Conservation (phyloP, 257 asterid species). For the Lycium barbarum region DNA sequence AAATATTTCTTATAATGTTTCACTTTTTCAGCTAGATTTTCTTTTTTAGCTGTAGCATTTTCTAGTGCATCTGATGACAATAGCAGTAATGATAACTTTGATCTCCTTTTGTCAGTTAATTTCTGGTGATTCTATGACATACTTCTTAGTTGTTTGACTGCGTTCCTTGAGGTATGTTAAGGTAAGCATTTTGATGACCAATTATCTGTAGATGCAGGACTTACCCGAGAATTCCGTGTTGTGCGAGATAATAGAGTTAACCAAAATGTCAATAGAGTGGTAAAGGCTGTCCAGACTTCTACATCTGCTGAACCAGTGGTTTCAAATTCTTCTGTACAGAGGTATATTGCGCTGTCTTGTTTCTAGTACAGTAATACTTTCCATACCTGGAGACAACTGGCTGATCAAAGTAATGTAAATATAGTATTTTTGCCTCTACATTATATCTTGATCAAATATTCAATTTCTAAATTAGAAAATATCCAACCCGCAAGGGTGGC, state of each 20-base stretch:
- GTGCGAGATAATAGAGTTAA: conserved; percentile 88
- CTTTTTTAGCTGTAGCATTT: neutral
- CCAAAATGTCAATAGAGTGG: conserved; percentile 57
- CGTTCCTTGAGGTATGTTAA: neutral
- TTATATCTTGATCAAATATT: conserved; percentile 6
- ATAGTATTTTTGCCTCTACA: neutral
- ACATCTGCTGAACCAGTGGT: conserved; percentile 50
- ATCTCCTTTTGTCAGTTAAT: neutral
- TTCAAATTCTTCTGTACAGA: conserved; percentile 45
- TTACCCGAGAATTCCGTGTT: conserved; percentile 78
- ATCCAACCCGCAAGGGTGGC: too few species aligned
- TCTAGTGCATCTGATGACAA: neutral
- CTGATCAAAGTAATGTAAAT: neutral
- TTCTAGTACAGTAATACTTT: neutral
- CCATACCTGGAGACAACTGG: neutral
- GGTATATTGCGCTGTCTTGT: conserved; percentile 44
- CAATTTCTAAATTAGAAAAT: too few species aligned
- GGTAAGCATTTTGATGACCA: neutral
- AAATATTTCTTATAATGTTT: neutral
- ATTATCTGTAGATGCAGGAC: conserved; percentile 61
- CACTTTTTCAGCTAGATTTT: conserved; percentile 5
- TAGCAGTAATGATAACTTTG: neutral
- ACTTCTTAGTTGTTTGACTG: conserved; percentile 19
- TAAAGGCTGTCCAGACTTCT: conserved; percentile 60
- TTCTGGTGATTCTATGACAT: neutral